Conservation (phyloP, 257 asterid genomes). For the Catharanthus roseus region DNA sequence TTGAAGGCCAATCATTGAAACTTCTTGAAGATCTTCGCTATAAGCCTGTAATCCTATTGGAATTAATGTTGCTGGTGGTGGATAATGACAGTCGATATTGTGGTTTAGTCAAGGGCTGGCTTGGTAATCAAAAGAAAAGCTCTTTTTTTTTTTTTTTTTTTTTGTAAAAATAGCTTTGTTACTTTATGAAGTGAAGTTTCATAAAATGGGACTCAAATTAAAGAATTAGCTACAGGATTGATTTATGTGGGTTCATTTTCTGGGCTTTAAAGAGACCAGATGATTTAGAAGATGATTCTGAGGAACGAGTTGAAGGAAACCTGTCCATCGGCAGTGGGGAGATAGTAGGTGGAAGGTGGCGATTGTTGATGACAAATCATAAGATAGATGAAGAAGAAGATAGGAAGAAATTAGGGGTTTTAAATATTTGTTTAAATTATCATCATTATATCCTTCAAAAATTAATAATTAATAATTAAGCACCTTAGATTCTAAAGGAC, state of each 20-base stretch:
- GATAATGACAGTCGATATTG: slow-evolving; percentile 1
- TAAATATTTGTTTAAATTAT: no score
- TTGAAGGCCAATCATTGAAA: slow-evolving; percentile 31
- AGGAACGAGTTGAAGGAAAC: slow-evolving; percentile 11
- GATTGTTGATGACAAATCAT: no score
- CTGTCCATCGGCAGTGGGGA: no score
- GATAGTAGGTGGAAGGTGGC: no score
- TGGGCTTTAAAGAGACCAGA: slow-evolving; percentile 27
- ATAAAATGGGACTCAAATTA: slow-evolving; percentile 21
- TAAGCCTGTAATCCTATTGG: slow-evolving; percentile 11
- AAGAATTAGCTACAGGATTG: slow-evolving; percentile 21
- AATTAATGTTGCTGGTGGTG: slow-evolving; percentile 18
- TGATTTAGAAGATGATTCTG: slow-evolving; percentile 4
- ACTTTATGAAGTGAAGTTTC: slow-evolving; percentile 30
- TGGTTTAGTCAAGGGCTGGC: slow-evolving; percentile 18
- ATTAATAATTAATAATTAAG: no score
- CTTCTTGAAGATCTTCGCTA: slow-evolving; percentile 18
- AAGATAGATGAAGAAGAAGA: no score
- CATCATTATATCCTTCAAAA: no score
- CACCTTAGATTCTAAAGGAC: no score
- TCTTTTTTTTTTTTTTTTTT: no score
- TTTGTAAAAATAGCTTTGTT: slow-evolving; percentile 21
- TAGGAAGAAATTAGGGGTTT: no score
- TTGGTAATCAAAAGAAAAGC: slow-evolving; percentile 12
- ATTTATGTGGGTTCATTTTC: slow-evolving; percentile 24